Evolutionary conservation across 345 rosid genomes (phyloP), one percentile per base, ranked within the genome.

Genomic region (Brassica incana): DNA sequence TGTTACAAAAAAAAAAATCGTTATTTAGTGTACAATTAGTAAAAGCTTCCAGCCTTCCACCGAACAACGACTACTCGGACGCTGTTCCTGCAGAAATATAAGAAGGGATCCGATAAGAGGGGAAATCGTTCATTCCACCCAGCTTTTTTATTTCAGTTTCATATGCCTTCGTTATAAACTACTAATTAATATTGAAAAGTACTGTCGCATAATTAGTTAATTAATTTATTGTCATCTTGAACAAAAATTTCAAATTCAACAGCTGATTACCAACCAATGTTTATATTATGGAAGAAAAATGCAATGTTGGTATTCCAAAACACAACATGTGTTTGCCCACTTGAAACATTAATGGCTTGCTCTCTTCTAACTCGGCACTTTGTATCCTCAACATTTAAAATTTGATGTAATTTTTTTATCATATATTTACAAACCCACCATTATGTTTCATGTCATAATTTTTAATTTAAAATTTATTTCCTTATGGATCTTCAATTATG

Each of bases 261-360:
- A 20, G 33, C 68, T 60, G 38, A 35, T 35, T 35, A 35, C 48
- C 48, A 40, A 40, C 48, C 38, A 35, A 35, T 35, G 38, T 35
- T 35, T 35, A 35, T 35, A 35, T 35, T 1, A 35, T 15, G 11
- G 45, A 66, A 63, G 4, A 27, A 43, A 11, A 29, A 2, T 23
- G 5, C 3, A 48, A 35, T 38, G 58, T 59, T 67, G 15, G 61
- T 15, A 62, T 61, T 25, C 63, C 71, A 69, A 61, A 73, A 74
- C 83, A 74, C 58, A 80, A 27, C 78, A 80, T 80, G 78, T 80
- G 75, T 80, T 79, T 80, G 75, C 66, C 67, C 79, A 74, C 78
- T 73, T 68, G 78, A 68, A 62, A 69, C 83, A 80, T 80, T 69
- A 69, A 62, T 80, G 79, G 69, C 60, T 74, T 74, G 79, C 75